These are phyloP conservation scores for Fraxinus nigra DNA, from an alignment of 305 asterid genomes.

Conservation along the genomic window DNA sequence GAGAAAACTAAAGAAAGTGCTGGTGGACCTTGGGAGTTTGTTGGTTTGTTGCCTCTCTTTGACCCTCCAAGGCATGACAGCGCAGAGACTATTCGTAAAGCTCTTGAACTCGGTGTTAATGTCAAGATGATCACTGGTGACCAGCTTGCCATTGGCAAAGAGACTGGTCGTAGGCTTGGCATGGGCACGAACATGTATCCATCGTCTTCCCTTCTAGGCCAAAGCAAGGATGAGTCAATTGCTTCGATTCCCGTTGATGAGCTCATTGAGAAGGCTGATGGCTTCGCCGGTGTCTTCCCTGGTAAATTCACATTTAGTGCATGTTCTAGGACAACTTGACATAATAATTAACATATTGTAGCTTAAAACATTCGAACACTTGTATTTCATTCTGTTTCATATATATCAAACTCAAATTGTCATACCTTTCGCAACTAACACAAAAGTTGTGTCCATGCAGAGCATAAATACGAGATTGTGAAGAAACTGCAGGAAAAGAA, in stretches of 20 bases:
- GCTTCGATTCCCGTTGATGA: slow-evolving; percentile 75
- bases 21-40: slow-evolving; percentile 79
- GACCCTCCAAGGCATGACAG: slow-evolving; percentile 99
- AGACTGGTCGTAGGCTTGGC: slow-evolving; percentile 90
- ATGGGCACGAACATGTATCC: slow-evolving; percentile 99
- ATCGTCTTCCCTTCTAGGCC: slow-evolving; percentile 88
- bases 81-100: slow-evolving; percentile 85
- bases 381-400: background rate
- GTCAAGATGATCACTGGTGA: slow-evolving; percentile 99
- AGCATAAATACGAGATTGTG: slow-evolving; percentile 94
- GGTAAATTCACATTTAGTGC: slow-evolving; percentile 31
- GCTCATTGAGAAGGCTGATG: slow-evolving; percentile 91
- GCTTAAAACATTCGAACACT: background rate
- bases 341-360: background rate
- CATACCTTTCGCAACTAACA: background rate
- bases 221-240: slow-evolving; percentile 63
- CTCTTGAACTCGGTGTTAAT: slow-evolving; percentile 84
- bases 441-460: slow-evolving; percentile 18
- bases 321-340: background rate
- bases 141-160: slow-evolving; percentile 89
- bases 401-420: background rate
- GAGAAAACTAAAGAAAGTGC: slow-evolving; percentile 60
- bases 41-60: slow-evolving; percentile 82
- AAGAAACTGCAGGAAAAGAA: slow-evolving; percentile 79
- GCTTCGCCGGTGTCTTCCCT: slow-evolving; percentile 97